These are phyloP conservation scores for Pleurostoma richardsiae DNA, from an alignment of 2,329 filamentous ascomycete species.

Conservation along the genomic window DNA sequence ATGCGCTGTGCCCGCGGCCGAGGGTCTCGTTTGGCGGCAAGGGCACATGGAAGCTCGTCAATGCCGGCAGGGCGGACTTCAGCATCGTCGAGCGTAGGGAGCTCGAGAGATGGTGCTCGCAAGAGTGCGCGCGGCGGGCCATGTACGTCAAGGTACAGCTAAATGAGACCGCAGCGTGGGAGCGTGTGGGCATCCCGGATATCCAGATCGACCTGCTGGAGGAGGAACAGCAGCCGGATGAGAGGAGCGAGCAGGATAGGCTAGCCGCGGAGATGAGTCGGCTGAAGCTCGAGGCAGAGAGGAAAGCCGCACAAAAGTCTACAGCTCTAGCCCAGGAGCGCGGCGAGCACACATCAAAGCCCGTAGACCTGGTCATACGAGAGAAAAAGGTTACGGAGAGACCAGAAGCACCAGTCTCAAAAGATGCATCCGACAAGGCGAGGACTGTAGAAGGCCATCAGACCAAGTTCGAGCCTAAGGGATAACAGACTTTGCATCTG, in stretches of 20 bases:
- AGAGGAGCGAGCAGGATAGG: conserved; percentile 7
- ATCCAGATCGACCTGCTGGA: conserved; percentile 60
- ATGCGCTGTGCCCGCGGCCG: conserved; percentile 68
- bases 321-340: conserved; percentile 47
- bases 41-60: conserved; percentile 64
- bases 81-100: conserved; percentile 67
- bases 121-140: conserved; percentile 71
- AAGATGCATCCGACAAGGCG: conserved; percentile 18
- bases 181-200: conserved; percentile 57
- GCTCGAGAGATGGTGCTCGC: conserved; percentile 82
- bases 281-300: conserved; percentile 38
- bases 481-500: too few relatives aligned
- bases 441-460: conserved; percentile 47
- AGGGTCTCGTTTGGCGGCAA: conserved; percentile 50
- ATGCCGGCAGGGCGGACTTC: conserved; percentile 46
- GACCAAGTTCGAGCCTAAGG: conserved; percentile 25
- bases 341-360: conserved; percentile 24
- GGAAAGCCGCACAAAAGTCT: conserved; percentile 30
- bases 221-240: conserved; percentile 47
- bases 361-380: conserved; percentile 42
- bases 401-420: conserved; percentile 31
- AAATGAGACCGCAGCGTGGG: conserved; percentile 79
- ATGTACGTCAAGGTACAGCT: conserved; percentile 88
- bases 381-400: conserved; percentile 42
- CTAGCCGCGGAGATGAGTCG: conserved; percentile 30